Evolutionary conservation across 2,329 filamentous ascomycete genomes (phyloP).

Genomic region (Periconia sp.): DNA sequence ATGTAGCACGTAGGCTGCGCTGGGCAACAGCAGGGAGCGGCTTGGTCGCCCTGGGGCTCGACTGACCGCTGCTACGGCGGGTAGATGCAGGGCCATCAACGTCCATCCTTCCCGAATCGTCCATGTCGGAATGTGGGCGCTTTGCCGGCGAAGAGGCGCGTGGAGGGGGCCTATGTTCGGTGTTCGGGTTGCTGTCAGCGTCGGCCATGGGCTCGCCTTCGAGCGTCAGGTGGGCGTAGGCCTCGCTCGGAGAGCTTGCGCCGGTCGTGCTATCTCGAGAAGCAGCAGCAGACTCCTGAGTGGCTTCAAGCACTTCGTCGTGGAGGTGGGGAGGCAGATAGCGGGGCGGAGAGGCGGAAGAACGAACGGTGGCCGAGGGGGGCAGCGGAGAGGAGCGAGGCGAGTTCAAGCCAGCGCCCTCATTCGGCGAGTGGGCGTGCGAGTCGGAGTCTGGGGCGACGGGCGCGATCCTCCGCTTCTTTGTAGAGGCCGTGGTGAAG

Average conservation of each 20-base stretch:
- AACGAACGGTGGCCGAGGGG: constrained; percentile 20
- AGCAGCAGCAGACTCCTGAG: constrained; percentile 27
- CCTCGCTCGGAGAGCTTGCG: constrained; percentile 57
- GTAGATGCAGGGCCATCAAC: constrained; percentile 28
- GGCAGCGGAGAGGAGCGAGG: constrained; percentile 47
- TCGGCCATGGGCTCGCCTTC: constrained; percentile 48
- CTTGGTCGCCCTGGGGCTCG: constrained; percentile 35
- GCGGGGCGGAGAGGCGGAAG: constrained; percentile 49
- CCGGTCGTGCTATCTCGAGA: constrained; percentile 46
- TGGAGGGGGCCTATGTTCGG: constrained; percentile 31
- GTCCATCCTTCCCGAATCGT: constrained; percentile 50
- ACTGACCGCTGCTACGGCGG: constrained; percentile 31
- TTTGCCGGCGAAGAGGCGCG: constrained; percentile 62
- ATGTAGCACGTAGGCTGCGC: constrained; percentile 43
- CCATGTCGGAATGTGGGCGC: constrained; percentile 61
- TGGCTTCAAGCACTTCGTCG: constrained; percentile 54
- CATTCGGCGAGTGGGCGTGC: constrained; percentile 40
- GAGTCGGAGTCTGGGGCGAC: constrained; percentile 26
- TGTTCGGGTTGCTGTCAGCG: constrained; percentile 28
- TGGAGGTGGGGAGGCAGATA: constrained; percentile 64
- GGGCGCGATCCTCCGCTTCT: constrained; percentile 55
- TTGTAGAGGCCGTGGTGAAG: constrained; percentile 51
- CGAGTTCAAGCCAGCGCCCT: constrained; percentile 34
- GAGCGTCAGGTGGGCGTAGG: constrained; percentile 59
- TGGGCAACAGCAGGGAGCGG: constrained; percentile 26